Conservation (phyloP, 306 rosid species). For the Parietaria judaica region DNA sequence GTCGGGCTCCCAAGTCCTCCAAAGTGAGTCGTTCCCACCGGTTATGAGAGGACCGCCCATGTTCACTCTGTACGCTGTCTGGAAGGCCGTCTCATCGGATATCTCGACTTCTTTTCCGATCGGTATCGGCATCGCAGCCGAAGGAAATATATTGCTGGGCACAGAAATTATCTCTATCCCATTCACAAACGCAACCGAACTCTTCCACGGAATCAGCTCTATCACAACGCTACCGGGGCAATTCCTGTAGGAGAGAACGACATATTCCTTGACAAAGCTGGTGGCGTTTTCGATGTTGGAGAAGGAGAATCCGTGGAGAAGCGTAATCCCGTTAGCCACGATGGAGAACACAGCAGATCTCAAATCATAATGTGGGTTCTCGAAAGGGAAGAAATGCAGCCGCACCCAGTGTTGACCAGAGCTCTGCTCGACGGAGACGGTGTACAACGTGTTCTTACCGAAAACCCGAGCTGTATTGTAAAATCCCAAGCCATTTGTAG, state of each 20-base stretch:
- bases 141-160: conserved; percentile 17
- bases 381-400: conserved; percentile 25
- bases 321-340: conserved; percentile 25
- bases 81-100: conserved; percentile 18
- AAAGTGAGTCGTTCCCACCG: conserved; percentile 24
- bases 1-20: conserved; percentile 34
- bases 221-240: conserved; percentile 11
- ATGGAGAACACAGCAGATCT: conserved; percentile 29
- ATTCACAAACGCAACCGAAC: conserved; percentile 31
- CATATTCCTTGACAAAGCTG: conserved; percentile 20
- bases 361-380: conserved; percentile 20
- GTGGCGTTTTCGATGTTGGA: conserved; percentile 1
- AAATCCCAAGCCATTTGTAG: conserved; percentile 4
- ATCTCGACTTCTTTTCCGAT: conserved; percentile 17
- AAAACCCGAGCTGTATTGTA: conserved; percentile 28
- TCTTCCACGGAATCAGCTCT: conserved; percentile 20
- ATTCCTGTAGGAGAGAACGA: conserved; percentile 18
- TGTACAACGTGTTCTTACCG: conserved; percentile 17
- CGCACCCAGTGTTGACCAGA: conserved; percentile 30
- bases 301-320: conserved; percentile 24
- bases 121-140: conserved; percentile 22
- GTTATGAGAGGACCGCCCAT: conserved; percentile 31
- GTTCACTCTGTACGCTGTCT: conserved; percentile 26
- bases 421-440: conserved; percentile 16
- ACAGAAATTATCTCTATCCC: conserved; percentile 24